Base-by-base conservation (phyloP, 73 alveolate genomes). In the Paramecium sexaurelia region DNA sequence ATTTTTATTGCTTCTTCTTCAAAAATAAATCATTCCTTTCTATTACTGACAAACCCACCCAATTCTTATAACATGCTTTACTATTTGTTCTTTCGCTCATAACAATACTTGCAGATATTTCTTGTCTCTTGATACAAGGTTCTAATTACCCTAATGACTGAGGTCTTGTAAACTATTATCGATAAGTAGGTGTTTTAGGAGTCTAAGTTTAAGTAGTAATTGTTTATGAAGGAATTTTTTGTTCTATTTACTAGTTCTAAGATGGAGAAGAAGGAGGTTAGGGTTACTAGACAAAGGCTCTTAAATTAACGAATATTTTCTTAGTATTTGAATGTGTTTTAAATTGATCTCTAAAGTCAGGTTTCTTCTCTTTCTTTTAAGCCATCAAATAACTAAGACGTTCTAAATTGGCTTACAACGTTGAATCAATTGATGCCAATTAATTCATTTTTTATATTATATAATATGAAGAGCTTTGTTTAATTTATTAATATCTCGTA, bases 361-460 rank as follows among this genome's bases (percentile, higher is more conserved):
- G 56, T 71, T 71, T 35, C 35, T 71, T 71, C 56, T 71, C 55
- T 6, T 71, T 37, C 56, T 71, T 71, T 36, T 71, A 17, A 1
- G 57, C 86, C 55, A 71, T 71, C 86, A 71, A 71, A 71, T 71
- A 33, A 35, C 86, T 71, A 15, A 71, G 56, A 8, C 86, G 55
- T 71, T 71, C 86, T 36, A 71, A 40, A 71, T 71, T 71, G 32
- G 55, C 86, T 71, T 71, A 36, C 33, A 71, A 71, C 32, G 86
- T 71, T 61, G 39, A 61, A 61, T 61, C 83, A 61, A 61, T 61
- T 61, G 83, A 26, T 32, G 11, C 83, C 83, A 29, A 61, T 26
- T 61, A 32, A 26, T 61, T 61, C 83, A 61, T 61, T 61, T 61
- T 51, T 17, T 51, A n/a, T 51, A 51, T 51, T 51, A 51, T 51